A percentile compares a stretch with the other conserved stretches of the same genome.
phyloP scores from a whole-genome alignment of 2,329 filamentous ascomycete genomes.

The Mollisia scopiformis region DNA sequence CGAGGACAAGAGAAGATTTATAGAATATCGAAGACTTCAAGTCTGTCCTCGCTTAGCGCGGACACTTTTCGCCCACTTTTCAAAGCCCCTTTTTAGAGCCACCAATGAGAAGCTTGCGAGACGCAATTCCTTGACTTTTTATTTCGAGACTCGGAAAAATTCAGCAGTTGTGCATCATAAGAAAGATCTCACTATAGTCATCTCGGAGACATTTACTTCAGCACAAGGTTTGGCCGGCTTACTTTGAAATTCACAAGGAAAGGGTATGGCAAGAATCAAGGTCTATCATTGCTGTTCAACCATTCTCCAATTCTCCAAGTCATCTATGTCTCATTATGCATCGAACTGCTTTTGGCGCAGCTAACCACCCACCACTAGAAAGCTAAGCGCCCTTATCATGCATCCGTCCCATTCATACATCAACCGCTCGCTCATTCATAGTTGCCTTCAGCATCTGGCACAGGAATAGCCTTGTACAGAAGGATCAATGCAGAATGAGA shows the following conservation, averaged over 20 bases:
- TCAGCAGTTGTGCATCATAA: neutral
- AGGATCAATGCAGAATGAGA: constrained; percentile 82
- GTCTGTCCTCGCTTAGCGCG: constrained; percentile 24
- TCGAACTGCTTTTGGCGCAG: constrained; percentile 3
- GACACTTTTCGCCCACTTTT: constrained; percentile 29
- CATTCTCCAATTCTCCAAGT: neutral
- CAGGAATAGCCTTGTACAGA: constrained; percentile 74
- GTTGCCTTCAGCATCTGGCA: constrained; percentile 59
- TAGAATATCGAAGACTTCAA: neutral
- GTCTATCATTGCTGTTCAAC: neutral
- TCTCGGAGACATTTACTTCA: constrained; percentile 2
- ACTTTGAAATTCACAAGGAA: neutral
- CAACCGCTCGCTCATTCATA: constrained; percentile 17
- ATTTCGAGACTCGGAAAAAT: neutral
- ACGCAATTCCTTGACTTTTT: neutral
- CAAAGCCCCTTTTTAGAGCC: neutral
- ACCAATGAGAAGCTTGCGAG: neutral
- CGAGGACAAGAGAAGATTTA: neutral
- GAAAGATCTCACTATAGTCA: neutral
- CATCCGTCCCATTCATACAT: constrained; percentile 10
- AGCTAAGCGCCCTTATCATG: constrained; percentile 16
- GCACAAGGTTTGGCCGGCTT: neutral
- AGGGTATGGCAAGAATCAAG: neutral
- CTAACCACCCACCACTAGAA: constrained; percentile 4
- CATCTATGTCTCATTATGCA: constrained; percentile 6